Evolutionary conservation across 306 rosid genomes (phyloP), one percentile per base, ranked within the genome.

Genomic region (Rubus parviflorus): DNA sequence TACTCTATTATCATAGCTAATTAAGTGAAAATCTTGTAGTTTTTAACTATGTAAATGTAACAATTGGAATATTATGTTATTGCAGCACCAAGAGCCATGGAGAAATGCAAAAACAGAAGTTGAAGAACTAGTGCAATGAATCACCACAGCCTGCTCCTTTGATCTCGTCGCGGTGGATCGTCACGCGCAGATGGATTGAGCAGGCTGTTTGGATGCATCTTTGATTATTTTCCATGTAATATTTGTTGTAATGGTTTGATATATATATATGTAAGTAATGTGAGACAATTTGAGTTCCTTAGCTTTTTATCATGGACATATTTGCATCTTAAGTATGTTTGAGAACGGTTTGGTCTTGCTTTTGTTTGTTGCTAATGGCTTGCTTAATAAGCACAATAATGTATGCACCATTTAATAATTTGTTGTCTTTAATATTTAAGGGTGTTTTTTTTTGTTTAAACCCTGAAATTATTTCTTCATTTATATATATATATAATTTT

Each of bases 81-180:
- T 79, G 78, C 97, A 94, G 98, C 98, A 61, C 97, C 98, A 77
- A 92, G 90, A 77, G 90, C 89, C 47, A 75, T 89, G 97, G 97
- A 90, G 83, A 94, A 92, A 68, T 90, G 89, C 90, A 94, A 88
- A 90, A 92, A 89, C 81, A 83, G 90, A 63, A 87, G 90, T 83
- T 90, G 83, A 90, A 79, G 51, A 17, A 75, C 58, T 25, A 77
- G 84, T 67, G 53, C 37, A 49, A 41, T 22, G 73, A 3, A 71
- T 81, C 76, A 49, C 8, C 82, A 52, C 77, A 45, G 70, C 82
- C 89, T 83, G 84, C 86, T 82, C 88, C 70, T 82, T 73, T 80
- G 79, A 76, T 81, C 83, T 79, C 45, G 61, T 57, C 82, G 77
- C 80, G 66, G 58, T 70, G 1, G 14, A 19, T 65, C 15, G 16